A percentile compares a stretch with the other conserved stretches of the same genome.
phyloP scores from a whole-genome alignment of 495 filamentous ascomycete species.

The Haplographium delicatum region DNA sequence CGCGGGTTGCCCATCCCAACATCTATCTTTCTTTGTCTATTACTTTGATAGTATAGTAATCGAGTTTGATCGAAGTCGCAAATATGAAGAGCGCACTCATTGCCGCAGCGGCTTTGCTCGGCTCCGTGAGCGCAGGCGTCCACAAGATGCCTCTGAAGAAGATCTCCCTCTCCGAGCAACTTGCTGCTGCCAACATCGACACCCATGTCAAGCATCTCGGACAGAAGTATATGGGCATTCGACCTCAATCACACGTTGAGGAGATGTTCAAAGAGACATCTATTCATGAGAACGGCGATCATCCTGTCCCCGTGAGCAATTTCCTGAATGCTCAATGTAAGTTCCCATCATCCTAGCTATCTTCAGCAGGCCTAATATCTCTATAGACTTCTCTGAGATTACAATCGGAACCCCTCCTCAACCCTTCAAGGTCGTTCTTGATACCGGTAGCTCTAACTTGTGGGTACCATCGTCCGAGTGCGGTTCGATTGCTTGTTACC shows the following conservation, averaged over 20 bases:
- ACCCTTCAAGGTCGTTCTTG: constrained; percentile 95
- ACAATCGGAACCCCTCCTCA: constrained; percentile 88
- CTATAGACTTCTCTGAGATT: constrained; percentile 92
- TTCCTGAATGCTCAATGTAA: constrained; percentile 99
- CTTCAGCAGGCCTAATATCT: constrained; percentile 18
- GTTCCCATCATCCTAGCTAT: constrained; percentile 27
- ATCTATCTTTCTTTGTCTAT: constrained; percentile 3
- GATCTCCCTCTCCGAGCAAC: constrained; percentile 84
- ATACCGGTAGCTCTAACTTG: constrained; percentile 98
- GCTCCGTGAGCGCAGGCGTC: constrained; percentile 73
- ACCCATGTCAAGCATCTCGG: constrained; percentile 75
- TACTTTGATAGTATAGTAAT: constrained; percentile 13
- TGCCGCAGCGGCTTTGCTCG: constrained; percentile 73
- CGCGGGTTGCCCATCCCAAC: constrained; percentile 5
- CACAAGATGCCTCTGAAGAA: constrained; percentile 98
- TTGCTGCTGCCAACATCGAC: constrained; percentile 82
- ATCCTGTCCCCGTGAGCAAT: constrained; percentile 88
- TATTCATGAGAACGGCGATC: constrained; percentile 57
- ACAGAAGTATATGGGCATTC: constrained; percentile 90
- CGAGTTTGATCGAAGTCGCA: constrained; percentile 12
- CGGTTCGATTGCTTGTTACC: constrained; percentile 95
- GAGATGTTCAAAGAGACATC: constrained; percentile 74
- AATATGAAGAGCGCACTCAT: constrained; percentile 78
- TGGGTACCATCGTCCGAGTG: constrained; percentile 94
- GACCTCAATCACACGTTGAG: constrained; percentile 60